Evolutionary conservation across 371 early-diverging fungal species (phyloP), one percentile per base, ranked within the genome.

Genomic region (Lichtheimia ramosa): DNA sequence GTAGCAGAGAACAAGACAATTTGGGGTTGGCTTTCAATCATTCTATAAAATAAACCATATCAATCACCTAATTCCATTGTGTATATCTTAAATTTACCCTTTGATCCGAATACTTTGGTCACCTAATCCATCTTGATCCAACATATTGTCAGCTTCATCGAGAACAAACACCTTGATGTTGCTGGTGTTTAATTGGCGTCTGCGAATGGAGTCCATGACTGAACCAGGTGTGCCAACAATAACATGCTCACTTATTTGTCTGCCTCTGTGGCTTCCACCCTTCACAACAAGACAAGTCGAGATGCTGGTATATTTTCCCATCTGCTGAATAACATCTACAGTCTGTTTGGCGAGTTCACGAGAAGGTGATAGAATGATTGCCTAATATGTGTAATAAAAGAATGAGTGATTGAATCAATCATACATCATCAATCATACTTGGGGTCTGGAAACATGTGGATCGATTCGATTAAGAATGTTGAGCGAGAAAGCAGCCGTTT

Each of bases 191-290:
- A 96, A 69, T 6, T 75, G 71, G 15, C 88, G 66, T 25, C 84
- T 77, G 56, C 83, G 81, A 28, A 92, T 83, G 51, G 92, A 61
- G 34, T 92, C 91, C 16, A 77, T 66, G 0, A 99, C 85, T 0
- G 97, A 95, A n/a, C 99, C 99, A 3, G 99, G 99, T 0, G 98
- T 96, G n/a, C 99, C 99, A 41, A 99, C 86, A 48, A 97, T 78
- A 21, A 99, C 81, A 5, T 98, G 96, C 0, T 88, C 88, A 28
- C 69, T 77, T 42, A 95, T 71, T 42, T 63, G 78, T 34, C 82
- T 77, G 24, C 83, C 79, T 59, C 71, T 68, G 23, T 66, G 64
- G 25, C 70, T 49, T 7, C 68, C 73, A 58, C 92, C 96, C 63
- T 89, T 91, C 62, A 96, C 85, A 41, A 95, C 94, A 14, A 90